Evolutionary conservation across 2,329 filamentous ascomycete species (phyloP), one percentile per base, ranked within the genome.

Genomic region (Penicillium sp.): DNA sequence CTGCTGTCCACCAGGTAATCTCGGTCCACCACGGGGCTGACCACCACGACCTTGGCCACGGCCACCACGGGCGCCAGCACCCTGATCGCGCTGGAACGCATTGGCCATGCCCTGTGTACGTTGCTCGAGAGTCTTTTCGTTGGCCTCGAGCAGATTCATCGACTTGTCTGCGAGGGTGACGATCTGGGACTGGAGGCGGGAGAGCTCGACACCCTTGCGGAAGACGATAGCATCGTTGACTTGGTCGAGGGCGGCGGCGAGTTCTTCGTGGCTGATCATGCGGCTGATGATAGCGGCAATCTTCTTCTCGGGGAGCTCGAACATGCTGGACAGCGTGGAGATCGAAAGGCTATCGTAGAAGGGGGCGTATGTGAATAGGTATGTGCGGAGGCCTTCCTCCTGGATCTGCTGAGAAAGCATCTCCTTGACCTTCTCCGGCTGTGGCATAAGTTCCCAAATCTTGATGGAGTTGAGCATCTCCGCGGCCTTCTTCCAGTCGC

Each of bases 201-300:
- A 97, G 67, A 99, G 88, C 85, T 99, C 96, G 66, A 99, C 95
- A 63, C 95, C 96, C 89, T 99, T 98, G 80, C 95, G 91, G 91
- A 99, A 99, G 82, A 98, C 95, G 80, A 99, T 92, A 56, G 92
- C 96, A 70, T 91, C 90, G 73, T 96, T 97, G 81, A 99, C 94
- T 82, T 99, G 95, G 83, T 99, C 96, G 30, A 99, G 88, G 44
- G 95, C 96, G 48, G 95, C 95, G 9, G 91, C 92, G 54, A 99
- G 89, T 81, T 99, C 95, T 81, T 99, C 95, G 83, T 99, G 95
- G 73, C 93, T 96, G 79, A 99, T 98, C 95, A 99, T 99, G 85
- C 96, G 96, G 86, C 92, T 96, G 74, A 99, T 89, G 60, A 99
- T 89, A 41, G 95, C 93, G n/a, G 91, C 85, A 56, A 97, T 93